Evolutionary conservation across 495 filamentous ascomycete species (phyloP).

Genomic region (Penicillium diatomitis): DNA sequence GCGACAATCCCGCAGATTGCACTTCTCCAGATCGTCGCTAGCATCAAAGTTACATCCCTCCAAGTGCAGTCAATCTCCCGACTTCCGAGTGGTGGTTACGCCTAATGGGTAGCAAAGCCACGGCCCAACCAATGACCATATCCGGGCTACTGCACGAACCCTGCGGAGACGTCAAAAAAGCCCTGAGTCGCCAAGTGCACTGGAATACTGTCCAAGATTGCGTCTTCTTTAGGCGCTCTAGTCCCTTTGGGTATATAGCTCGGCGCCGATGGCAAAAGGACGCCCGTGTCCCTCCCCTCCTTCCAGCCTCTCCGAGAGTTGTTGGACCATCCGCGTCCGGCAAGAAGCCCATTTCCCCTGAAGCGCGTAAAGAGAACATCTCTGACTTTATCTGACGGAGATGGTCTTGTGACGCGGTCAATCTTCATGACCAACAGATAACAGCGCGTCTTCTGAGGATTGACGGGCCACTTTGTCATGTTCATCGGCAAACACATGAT

Average conservation of each 20-base stretch:
- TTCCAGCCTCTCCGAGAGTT: not conserved
- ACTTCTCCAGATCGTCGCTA: constrained; percentile 15
- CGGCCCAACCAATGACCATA: constrained; percentile 6
- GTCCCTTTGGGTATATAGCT: not conserved
- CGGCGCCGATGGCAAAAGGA: not conserved
- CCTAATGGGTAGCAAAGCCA: too few relatives aligned
- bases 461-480: too few relatives aligned
- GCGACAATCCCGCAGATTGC: not conserved
- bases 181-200: constrained; percentile 3
- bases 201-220: constrained; percentile 2
- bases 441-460: too few relatives aligned
- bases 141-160: constrained; percentile 8
- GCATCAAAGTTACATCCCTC: constrained; percentile 4
- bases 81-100: too few relatives aligned
- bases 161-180: constrained; percentile 13
- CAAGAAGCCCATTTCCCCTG: too few relatives aligned
- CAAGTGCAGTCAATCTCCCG: constrained; percentile 8
- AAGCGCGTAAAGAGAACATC: too few relatives aligned
- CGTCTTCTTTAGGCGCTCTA: constrained; percentile 2
- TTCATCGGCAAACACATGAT: too few relatives aligned
- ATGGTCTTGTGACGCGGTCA: too few relatives aligned
- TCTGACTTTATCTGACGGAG: too few relatives aligned
- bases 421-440: too few relatives aligned
- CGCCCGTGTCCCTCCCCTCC: not conserved
- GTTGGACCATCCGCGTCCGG: not conserved